phyloP scores from a whole-genome alignment of 176 grass and related monocot species.

The Oryza meridionalis region DNA sequence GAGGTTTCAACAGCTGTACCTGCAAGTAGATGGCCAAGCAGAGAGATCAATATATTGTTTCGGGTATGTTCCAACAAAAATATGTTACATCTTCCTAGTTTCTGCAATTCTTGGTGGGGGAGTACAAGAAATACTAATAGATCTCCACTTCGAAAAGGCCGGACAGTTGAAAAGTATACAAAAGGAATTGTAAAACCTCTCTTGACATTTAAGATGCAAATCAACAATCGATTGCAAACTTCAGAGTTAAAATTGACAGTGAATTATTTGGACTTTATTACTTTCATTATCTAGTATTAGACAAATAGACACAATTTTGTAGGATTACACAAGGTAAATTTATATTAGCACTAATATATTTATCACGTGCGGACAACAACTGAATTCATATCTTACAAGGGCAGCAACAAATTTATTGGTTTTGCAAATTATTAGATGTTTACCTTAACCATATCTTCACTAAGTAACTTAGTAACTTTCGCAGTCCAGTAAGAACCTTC shows the following conservation, averaged over 20 bases:
- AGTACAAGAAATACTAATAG: not conserved
- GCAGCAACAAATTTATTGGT: not conserved
- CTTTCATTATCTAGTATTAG: not conserved
- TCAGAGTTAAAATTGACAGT: not conserved
- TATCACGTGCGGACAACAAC: not conserved
- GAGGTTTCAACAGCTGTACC: constrained; percentile 36
- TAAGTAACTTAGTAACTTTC: constrained; percentile 47
- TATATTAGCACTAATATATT: not conserved
- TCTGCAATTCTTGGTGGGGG: not conserved
- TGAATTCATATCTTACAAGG: not conserved
- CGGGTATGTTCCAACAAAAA: not conserved
- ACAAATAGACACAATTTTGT: constrained; percentile 6
- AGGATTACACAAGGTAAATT: not conserved
- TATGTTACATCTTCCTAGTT: not conserved
- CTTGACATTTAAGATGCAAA: not conserved
- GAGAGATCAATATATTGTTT: constrained; percentile 3
- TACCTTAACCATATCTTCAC: constrained; percentile 44
- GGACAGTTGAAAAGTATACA: not conserved
- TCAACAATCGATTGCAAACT: not conserved
- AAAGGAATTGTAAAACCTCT: not conserved
- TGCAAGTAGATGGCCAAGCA: constrained; percentile 29
- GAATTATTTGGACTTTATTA: not conserved
- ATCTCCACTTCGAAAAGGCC: not conserved
- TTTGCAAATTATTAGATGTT: constrained; percentile 30
- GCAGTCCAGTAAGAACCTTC: constrained; percentile 59